Conservation (phyloP, 352 stramenopile species). For the Phytophthora capsici region DNA sequence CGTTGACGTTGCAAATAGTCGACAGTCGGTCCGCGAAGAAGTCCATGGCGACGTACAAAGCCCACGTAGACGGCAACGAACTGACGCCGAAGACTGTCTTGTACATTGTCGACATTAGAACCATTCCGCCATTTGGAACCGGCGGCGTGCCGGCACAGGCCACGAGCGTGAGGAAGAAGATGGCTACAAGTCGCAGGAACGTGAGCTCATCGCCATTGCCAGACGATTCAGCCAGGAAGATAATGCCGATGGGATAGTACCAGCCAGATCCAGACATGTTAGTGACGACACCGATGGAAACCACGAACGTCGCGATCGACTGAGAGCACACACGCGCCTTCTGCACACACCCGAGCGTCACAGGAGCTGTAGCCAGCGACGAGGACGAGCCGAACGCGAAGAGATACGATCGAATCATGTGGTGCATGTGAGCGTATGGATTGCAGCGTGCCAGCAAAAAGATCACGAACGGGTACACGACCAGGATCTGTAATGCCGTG, state of each 20-base stretch:
- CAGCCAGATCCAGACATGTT: slow-evolving; percentile 65
- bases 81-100: slow-evolving; percentile 61
- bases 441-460: slow-evolving; percentile 72
- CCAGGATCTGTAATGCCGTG: slow-evolving; percentile 48
- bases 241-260: slow-evolving; percentile 68
- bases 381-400: slow-evolving; percentile 75
- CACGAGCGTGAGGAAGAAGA: slow-evolving; percentile 69
- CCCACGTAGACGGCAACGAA: slow-evolving; percentile 58
- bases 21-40: slow-evolving; percentile 71
- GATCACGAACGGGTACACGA: slow-evolving; percentile 68
- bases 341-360: slow-evolving; percentile 69
- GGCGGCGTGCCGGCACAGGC: slow-evolving; percentile 56
- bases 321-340: slow-evolving; percentile 69
- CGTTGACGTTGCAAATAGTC: slow-evolving; percentile 82
- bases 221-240: slow-evolving; percentile 69
- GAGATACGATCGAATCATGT: slow-evolving; percentile 69
- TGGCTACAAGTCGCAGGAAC: slow-evolving; percentile 44
- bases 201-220: slow-evolving; percentile 64
- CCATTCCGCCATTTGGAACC: slow-evolving; percentile 55
- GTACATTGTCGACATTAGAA: slow-evolving; percentile 73
- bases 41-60: slow-evolving; percentile 65
- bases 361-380: slow-evolving; percentile 68
- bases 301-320: slow-evolving; percentile 77
- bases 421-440: slow-evolving; percentile 71
- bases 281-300: slow-evolving; percentile 70